A percentile compares a stretch with the other conserved stretches of the same genome.
Evolutionary conservation across 2,329 filamentous ascomycete species (phyloP).

Genomic region (Hypoxylon sp.): DNA sequence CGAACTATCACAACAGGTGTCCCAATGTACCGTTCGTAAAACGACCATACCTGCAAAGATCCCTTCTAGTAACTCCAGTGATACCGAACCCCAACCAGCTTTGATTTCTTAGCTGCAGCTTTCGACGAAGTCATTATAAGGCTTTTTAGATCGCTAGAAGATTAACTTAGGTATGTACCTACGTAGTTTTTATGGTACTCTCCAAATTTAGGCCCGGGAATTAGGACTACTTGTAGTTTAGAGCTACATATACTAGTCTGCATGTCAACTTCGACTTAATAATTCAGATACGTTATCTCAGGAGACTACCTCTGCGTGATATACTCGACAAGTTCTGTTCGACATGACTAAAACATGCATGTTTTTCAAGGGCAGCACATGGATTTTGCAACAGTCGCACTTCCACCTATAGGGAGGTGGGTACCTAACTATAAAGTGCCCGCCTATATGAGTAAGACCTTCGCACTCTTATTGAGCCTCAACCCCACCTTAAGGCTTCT

Average conservation of each 20-base stretch:
- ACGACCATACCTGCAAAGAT: constrained; percentile 11
- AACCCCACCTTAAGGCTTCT: no score
- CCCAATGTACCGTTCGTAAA: constrained; percentile 10
- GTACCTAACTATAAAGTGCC: no score
- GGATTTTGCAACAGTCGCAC: background rate
- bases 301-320: background rate
- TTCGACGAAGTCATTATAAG: no score
- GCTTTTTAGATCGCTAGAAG: background rate
- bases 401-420: background rate
- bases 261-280: background rate
- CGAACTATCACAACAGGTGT: constrained; percentile 12
- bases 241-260: background rate
- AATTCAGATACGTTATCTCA: no score
- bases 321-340: background rate
- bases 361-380: background rate
- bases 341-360: background rate
- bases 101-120: background rate
- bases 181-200: background rate
- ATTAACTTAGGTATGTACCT: background rate
- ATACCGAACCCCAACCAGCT: constrained; percentile 13
- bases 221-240: background rate
- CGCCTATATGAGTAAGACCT: no score
- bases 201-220: background rate
- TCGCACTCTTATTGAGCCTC: no score
- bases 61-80: constrained; percentile 9